Evolutionary conservation across 2,329 filamentous ascomycete genomes (phyloP), one percentile per base, ranked within the genome.

Genomic region (Fusarium sp.): DNA sequence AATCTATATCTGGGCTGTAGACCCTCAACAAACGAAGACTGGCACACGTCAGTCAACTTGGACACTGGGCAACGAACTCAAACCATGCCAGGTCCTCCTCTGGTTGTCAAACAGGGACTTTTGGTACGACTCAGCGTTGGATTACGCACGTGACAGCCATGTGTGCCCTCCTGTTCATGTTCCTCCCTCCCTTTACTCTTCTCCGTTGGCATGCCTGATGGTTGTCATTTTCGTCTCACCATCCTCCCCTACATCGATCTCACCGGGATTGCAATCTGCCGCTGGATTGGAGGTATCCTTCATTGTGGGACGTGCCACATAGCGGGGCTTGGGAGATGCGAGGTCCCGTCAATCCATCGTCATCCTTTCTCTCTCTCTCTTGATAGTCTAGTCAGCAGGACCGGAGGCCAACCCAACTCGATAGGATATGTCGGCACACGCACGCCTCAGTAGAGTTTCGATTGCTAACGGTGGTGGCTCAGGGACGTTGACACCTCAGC

Each of bases 321-420:
- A 54, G 47, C 66, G 56, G 50, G 61, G 50, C 16, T 27, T 13
- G 42, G 42, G 25, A 54, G 66, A 63, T 40, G 50, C 36, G 61
- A 59, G 56, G 57, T 50, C 54, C 63, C 58, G 52, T 76, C 57
- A 68, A 68, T 62, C 5, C 60, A 63, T 60, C 71, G 68, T 74
- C 62, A 74, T 74, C 27, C 42, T 52, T 13, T 40, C 38, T 16
- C 16, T 45, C 42, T 35, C 42, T n/a, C 18, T 25, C 5, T 13
- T 22, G 36, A 71, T 42, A 16, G 36, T 71, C 27, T 29, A 36
- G 42, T 31, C 13, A 33, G 57, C 50, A 38, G 59, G 58, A 16
- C 29, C 40, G 27, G 27, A 52, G n/a, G 36, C 47, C 61, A 42
- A 35, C 45, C 27, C 31, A 52, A 20, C 33, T 29, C 20, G 22